These are phyloP conservation scores for Solanum tacnaense DNA, from an alignment of 257 asterid genomes.

Conservation along the genomic window DNA sequence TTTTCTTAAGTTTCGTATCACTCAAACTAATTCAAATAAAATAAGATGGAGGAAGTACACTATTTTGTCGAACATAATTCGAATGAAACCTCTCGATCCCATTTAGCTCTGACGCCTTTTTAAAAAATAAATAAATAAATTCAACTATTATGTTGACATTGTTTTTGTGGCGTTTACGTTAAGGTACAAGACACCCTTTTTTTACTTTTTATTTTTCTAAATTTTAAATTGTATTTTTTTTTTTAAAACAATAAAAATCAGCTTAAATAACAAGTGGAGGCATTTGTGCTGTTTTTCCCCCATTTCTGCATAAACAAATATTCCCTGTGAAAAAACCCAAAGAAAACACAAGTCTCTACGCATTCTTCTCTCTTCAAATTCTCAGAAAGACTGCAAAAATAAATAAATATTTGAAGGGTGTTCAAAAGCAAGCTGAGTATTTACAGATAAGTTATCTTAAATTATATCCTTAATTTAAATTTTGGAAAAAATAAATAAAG, in stretches of 20 bases:
- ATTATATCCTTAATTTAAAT: slow-evolving; percentile 8
- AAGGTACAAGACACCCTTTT: slow-evolving; percentile 23
- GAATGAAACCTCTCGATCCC: too few species aligned
- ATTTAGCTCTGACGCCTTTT: too few species aligned
- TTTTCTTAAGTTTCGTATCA: too few species aligned
- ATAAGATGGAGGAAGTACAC: too few species aligned
- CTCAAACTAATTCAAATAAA: too few species aligned
- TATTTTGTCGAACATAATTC: too few species aligned
- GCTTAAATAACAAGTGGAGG: neutral
- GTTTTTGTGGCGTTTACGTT: slow-evolving; percentile 35
- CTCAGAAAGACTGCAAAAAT: slow-evolving; percentile 11
- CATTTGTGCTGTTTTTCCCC: slow-evolving; percentile 13
- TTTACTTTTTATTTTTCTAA: neutral
- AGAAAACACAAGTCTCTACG: neutral
- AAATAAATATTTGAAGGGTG: slow-evolving; percentile 23
- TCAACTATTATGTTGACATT: neutral
- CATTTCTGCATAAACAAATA: slow-evolving; percentile 18
- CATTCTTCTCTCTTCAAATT: slow-evolving; percentile 18
- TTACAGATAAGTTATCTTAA: slow-evolving; percentile 27
- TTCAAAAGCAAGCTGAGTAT: slow-evolving; percentile 25
- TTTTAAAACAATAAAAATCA: neutral
- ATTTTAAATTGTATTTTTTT: neutral
- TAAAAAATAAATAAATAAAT: too few species aligned
- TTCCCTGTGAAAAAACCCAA: neutral
- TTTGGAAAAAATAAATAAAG: neutral